Base-by-base conservation (phyloP, 129 eudicot species). In the Erigeron canadensis region DNA sequence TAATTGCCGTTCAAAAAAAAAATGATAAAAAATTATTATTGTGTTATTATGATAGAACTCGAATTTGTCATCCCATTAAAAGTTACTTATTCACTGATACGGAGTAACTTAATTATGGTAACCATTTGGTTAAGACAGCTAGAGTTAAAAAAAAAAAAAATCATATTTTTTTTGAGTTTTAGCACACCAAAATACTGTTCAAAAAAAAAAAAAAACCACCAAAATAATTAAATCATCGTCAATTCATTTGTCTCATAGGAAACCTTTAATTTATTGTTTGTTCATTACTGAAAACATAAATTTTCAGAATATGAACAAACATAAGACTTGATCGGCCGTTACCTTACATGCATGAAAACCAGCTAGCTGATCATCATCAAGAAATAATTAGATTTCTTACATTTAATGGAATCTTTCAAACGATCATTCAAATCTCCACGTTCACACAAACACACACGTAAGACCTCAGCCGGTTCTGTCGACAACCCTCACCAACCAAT, bases 361-460 rank as follows among this genome's bases (percentile, higher is more conserved):
- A 23, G 13, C n/a, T n/a, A n/a, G n/a, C n/a, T n/a, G n/a, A n/a
- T n/a, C n/a, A n/a, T n/a, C n/a, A 12, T 59, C 61, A 15, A 11
- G 66, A 61, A 60, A 11, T 60, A 60, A 61, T 15, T 61, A 37
- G 13, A 23, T 61, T 61, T 16, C 15, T 50, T 15, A 12, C 17
- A n/a, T 12, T 22, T 51, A 55, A 75, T 65, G 66, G 79, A 65
- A 18, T 71, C 76, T 62, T 47, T 63, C 17, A 73, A 63, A 58
- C 63, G 46, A 63, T 50, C 77, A 63, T 39, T 61, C 70, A 40
- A 45, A 73, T 73, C 77, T 18, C 65, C 63, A 21, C 55, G 71
- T 12, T 64, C 78, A 12, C 13, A 64, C 71, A 74, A 64, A n/a
- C 72, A 74, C 56, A 28, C 57, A 16, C 81, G 81, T 41, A 59